These are phyloP conservation scores for Aspergillus flavus DNA, from an alignment of 2,329 filamentous ascomycete genomes.

Conservation along the genomic window DNA sequence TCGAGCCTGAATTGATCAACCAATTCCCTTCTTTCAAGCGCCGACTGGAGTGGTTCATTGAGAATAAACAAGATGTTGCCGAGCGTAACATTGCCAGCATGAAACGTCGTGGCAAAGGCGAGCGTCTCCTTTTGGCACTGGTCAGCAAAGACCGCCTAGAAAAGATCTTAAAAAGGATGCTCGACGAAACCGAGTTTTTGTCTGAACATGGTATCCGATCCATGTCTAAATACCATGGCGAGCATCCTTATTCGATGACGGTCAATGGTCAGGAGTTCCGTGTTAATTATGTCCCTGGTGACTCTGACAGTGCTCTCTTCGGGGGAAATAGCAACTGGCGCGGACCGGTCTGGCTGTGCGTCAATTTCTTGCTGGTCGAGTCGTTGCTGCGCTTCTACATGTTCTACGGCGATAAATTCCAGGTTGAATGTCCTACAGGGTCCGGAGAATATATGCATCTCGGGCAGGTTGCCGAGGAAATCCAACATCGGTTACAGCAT, in stretches of 20 bases:
- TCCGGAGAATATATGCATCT: constrained; percentile 95
- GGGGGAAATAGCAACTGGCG: constrained; percentile 98
- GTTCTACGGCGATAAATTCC: constrained; percentile 86
- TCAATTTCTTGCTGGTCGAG: constrained; percentile 93
- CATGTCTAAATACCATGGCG: constrained; percentile 86
- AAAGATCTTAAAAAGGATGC: constrained; percentile 87
- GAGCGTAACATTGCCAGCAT: constrained; percentile 96
- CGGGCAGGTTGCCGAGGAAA: constrained; percentile 89
- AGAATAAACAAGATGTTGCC: constrained; percentile 81
- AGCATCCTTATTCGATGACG: constrained; percentile 91
- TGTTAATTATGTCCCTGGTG: constrained; percentile 89
- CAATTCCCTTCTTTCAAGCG: constrained; percentile 91
- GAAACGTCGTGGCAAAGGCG: constrained; percentile 82
- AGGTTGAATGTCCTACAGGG: constrained; percentile 91
- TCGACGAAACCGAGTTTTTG: constrained; percentile 91
- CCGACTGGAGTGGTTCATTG: constrained; percentile 89
- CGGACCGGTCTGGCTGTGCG: constrained; percentile 91
- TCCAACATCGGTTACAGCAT: constrained; percentile 92
- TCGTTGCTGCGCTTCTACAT: constrained; percentile 94
- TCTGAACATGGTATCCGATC: constrained; percentile 89
- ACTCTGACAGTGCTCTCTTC: constrained; percentile 92
- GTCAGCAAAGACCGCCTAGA: constrained; percentile 91
- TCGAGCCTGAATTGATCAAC: constrained; percentile 92
- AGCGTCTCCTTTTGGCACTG: constrained; percentile 83
- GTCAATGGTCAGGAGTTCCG: constrained; percentile 89